These are phyloP conservation scores for Phialocephala sp. DNA, from an alignment of 2,329 filamentous ascomycete species.

Conservation along the genomic window DNA sequence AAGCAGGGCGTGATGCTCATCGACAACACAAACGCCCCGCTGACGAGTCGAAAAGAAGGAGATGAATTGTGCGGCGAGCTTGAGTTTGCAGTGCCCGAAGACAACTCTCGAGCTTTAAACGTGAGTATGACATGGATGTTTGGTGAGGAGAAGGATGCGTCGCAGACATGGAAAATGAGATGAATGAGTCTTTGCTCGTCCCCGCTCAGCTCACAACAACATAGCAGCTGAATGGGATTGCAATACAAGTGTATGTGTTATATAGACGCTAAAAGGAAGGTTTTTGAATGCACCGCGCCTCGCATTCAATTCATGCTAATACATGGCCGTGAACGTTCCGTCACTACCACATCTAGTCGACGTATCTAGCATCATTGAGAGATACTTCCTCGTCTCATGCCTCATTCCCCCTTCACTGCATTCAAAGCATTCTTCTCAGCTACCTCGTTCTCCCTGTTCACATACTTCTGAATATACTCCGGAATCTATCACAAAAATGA, in stretches of 20 bases:
- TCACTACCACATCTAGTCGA: slow-evolving; percentile 2
- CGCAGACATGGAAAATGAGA: slow-evolving; percentile 44
- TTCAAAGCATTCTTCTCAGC: slow-evolving; percentile 48
- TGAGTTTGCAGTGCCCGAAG: slow-evolving; percentile 70
- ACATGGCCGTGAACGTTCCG: not conserved
- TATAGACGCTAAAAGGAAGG: not conserved
- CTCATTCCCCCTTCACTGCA: slow-evolving; percentile 29
- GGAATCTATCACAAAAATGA: slow-evolving; percentile 21
- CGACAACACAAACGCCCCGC: slow-evolving; percentile 56
- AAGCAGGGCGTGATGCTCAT: slow-evolving; percentile 80
- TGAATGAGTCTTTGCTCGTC: slow-evolving; percentile 20
- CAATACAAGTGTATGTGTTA: not conserved
- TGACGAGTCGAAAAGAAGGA: slow-evolving; percentile 55
- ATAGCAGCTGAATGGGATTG: not conserved
- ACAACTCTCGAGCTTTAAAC: slow-evolving; percentile 71
- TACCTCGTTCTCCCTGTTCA: slow-evolving; percentile 53
- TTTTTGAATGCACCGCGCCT: not conserved
- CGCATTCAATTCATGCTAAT: not conserved
- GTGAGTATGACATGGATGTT: slow-evolving; percentile 66
- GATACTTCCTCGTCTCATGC: not conserved
- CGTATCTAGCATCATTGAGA: not conserved
- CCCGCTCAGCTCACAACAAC: not conserved
- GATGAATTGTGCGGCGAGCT: slow-evolving; percentile 69
- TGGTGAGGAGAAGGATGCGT: slow-evolving; percentile 33
- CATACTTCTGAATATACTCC: slow-evolving; percentile 58